Evolutionary conservation across 148 eudicot species (phyloP).

Genomic region (Camellia japonica): DNA sequence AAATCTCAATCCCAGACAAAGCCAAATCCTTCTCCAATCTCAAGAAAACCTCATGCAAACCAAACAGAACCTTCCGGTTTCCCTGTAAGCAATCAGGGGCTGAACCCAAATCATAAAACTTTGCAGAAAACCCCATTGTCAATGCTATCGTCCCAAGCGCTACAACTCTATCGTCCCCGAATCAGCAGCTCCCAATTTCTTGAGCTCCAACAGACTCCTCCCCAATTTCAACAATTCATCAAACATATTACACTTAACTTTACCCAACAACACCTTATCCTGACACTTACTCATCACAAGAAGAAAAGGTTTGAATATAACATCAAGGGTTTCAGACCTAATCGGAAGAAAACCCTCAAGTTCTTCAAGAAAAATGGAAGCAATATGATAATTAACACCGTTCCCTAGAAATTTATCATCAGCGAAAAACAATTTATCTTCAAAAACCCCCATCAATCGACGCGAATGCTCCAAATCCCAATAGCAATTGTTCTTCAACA

Average conservation of each 20-base stretch:
- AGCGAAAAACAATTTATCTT: constrained; percentile 42
- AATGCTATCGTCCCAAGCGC: constrained; percentile 55
- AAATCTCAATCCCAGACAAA: constrained; percentile 45
- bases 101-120: constrained; percentile 64
- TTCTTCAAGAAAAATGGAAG: constrained; percentile 67
- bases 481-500: constrained; percentile 37
- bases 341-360: constrained; percentile 62
- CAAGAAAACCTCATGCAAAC: constrained; percentile 65
- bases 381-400: constrained; percentile 85
- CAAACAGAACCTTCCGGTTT: constrained; percentile 73
- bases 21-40: constrained; percentile 80
- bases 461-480: constrained; percentile 63
- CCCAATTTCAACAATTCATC: constrained; percentile 59
- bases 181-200: constrained; percentile 36
- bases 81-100: constrained; percentile 69
- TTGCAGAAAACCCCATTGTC: constrained; percentile 50
- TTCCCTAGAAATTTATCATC: constrained; percentile 52
- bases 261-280: constrained; percentile 67
- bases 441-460: constrained; percentile 40
- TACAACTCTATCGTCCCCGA: constrained; percentile 27
- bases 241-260: constrained; percentile 62
- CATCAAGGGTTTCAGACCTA: constrained; percentile 45
- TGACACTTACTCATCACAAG: constrained; percentile 42
- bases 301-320: constrained; percentile 55
- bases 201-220: constrained; percentile 42